phyloP scores from a whole-genome alignment of 495 filamentous ascomycete species.

The Talaromyces wortmannii region DNA sequence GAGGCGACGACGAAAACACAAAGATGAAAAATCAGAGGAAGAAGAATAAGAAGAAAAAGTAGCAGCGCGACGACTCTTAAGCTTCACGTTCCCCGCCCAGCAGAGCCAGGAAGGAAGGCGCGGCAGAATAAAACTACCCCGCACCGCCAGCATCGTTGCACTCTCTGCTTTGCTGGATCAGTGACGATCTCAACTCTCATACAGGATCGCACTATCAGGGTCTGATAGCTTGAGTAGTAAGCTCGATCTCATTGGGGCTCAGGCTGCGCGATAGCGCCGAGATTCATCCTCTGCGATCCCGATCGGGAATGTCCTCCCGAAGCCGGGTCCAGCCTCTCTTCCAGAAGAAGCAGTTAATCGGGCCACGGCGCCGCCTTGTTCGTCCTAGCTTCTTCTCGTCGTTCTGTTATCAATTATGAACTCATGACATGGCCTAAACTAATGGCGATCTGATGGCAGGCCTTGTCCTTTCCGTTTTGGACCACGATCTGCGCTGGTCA shows the following conservation, averaged over 20 bases:
- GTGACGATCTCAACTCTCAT: no score
- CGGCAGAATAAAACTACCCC: background rate
- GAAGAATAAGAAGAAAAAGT: background rate
- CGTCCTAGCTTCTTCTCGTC: background rate
- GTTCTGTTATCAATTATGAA: background rate
- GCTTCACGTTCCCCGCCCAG: background rate
- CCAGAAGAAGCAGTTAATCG: background rate
- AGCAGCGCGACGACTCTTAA: no score
- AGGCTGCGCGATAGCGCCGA: background rate
- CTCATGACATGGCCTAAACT: no score
- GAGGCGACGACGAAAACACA: background rate
- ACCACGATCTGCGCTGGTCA: no score
- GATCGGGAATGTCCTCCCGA: background rate
- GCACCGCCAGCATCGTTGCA: background rate
- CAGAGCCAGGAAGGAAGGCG: background rate
- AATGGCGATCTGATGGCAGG: no score
- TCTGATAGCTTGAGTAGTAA: no score
- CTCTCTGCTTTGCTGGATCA: background rate
- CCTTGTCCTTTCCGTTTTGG: no score
- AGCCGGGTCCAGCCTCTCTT: background rate
- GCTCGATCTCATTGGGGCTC: background rate
- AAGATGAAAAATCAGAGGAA: background rate
- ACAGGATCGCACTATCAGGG: no score
- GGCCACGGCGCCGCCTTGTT: background rate
- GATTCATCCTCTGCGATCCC: background rate